Conservation (phyloP, 208 protist genomes). For the Leishmania braziliensis region DNA sequence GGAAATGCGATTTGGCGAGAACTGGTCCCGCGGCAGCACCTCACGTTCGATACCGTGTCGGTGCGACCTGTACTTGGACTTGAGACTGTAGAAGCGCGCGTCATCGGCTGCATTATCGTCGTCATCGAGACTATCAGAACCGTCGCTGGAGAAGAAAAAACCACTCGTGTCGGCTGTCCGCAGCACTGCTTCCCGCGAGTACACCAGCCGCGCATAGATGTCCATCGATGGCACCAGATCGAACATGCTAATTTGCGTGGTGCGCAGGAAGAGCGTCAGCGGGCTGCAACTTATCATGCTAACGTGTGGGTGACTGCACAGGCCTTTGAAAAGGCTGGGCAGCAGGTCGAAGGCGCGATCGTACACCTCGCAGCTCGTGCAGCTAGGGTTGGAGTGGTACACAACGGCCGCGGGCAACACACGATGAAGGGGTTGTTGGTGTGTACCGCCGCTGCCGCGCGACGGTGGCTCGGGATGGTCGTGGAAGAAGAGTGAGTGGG, state of each 20-base stretch:
- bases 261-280: slow-evolving; percentile 56
- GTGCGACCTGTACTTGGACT: slow-evolving; percentile 10
- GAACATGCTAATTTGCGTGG: slow-evolving; percentile 17
- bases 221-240: slow-evolving; percentile 33
- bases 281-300: slow-evolving; percentile 70
- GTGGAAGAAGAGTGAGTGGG: background rate
- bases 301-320: slow-evolving; percentile 44
- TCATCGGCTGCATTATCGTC: background rate
- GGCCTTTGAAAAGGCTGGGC: slow-evolving; percentile 49
- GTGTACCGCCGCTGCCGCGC: slow-evolving; percentile 9
- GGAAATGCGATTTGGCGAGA: slow-evolving; percentile 10
- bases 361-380: slow-evolving; percentile 38
- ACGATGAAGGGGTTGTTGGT: slow-evolving; percentile 27
- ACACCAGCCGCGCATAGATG: slow-evolving; percentile 34
- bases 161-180: slow-evolving; percentile 10
- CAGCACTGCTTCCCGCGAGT: slow-evolving; percentile 25
- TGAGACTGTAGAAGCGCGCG: slow-evolving; percentile 27
- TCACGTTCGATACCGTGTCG: slow-evolving; percentile 19
- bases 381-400: slow-evolving; percentile 42
- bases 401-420: slow-evolving; percentile 44
- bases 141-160: background rate
- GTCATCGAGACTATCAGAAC: background rate
- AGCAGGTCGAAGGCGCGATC: slow-evolving; percentile 58
- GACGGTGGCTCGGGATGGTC: slow-evolving; percentile 1
- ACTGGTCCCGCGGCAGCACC: slow-evolving; percentile 23